Evolutionary conservation across 305 asterid species (phyloP), one percentile per base, ranked within the genome.

Genomic region (Ajuga reptans): DNA sequence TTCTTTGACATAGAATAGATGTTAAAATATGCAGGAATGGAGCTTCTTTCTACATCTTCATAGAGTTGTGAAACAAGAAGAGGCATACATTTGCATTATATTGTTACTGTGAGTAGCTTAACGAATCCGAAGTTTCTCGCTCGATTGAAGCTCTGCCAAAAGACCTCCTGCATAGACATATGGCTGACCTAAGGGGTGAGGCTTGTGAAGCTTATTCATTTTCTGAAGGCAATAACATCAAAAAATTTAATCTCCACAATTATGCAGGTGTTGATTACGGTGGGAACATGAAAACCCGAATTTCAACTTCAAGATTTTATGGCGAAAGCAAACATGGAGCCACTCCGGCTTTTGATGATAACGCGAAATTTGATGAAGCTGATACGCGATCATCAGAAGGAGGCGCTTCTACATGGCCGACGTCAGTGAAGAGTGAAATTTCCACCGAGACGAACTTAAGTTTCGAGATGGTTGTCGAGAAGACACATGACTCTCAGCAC

Each of bases 351-450:
- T 74, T 47, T n/a, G 69, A 72, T 63, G 73, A 62, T 31, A 72
- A 29, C 41, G 74, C 72, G 8, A 80, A 73, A 49, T 16, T 52
- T 17, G 29, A 54, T 24, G 87, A 73, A 60, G 51, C 53, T 43
- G 80, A 71, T 39, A 61, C 55, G 65, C 81, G 70, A 41, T 81
- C 83, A 36, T 75, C 81, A 4, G 73, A 72, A 50, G 69, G 71
- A 43, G 49, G 9, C 54, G 64, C 46, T 45, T 65, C 75, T 27
- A 42, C 53, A 12, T 53, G 37, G 62, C 75, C 73, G 15, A 42
- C 63, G 6, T 68, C 79, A 17, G 71, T 69, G 51, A 82, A 82
- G 78, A 82, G 85, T 68, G 85, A 81, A 37, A 68, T 77, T 54
- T 75, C 79, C 72, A 66, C 75, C 16, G 78, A 77, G 73, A 63